Evolutionary conservation across 768 basidiomycete species (phyloP).

Genomic region (Suillus decipiens): DNA sequence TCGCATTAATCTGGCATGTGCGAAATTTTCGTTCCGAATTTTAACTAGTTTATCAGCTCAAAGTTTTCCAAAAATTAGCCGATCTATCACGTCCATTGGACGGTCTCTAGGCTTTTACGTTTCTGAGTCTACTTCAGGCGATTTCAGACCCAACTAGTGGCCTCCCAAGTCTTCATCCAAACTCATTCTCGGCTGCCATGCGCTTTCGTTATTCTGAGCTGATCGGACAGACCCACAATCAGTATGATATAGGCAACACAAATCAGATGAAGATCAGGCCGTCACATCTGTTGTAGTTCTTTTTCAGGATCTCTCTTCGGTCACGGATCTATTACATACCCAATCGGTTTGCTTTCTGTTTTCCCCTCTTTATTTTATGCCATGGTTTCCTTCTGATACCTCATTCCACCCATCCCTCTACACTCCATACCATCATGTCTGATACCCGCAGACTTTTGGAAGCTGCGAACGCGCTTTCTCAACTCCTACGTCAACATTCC

Average conservation of each 20-base stretch:
- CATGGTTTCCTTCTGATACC: conserved; percentile 50
- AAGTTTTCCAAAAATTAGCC: neutral
- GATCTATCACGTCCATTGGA: conserved; percentile 4
- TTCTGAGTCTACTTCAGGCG: conserved; percentile 14
- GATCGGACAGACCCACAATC: conserved; percentile 33
- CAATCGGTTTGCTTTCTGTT: conserved; percentile 39
- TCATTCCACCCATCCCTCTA: conserved; percentile 25
- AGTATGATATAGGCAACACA: conserved; percentile 16
- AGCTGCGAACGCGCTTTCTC: conserved; percentile 75
- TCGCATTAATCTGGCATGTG: neutral
- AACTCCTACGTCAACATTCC: conserved; percentile 51
- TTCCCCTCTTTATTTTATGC: conserved; percentile 41
- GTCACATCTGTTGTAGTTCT: conserved; percentile 33
- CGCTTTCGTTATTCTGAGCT: conserved; percentile 11
- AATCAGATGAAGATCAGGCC: conserved; percentile 33
- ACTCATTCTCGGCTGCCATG: conserved; percentile 10
- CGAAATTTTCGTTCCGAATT: neutral
- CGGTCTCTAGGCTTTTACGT: conserved; percentile 15
- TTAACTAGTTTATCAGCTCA: neutral
- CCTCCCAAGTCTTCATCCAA: conserved; percentile 6
- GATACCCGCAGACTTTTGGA: conserved; percentile 76
- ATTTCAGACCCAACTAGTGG: conserved; percentile 9
- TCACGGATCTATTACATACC: conserved; percentile 55
- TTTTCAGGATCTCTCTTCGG: conserved; percentile 46
- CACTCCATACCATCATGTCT: conserved; percentile 45